Conservation (phyloP, 129 eudicot species). For the Solidago caesia region DNA sequence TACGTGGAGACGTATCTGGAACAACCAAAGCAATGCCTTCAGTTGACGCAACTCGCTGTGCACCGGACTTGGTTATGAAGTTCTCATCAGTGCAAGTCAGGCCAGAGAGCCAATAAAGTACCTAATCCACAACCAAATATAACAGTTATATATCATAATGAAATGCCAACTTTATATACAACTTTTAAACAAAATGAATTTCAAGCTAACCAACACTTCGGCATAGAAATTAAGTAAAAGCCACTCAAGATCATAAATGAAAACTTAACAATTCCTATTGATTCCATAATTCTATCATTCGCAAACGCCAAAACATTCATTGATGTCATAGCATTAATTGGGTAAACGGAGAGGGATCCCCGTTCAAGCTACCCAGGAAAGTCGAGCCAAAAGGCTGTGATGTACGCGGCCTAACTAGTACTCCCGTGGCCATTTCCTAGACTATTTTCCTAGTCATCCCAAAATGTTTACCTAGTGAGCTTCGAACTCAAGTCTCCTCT, state of each 20-base stretch:
- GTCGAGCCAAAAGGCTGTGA: no score
- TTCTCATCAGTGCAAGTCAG: constrained; percentile 93
- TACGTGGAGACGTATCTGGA: constrained; percentile 97
- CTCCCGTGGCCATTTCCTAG: no score
- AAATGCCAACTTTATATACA: not conserved
- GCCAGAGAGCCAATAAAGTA: constrained; percentile 98
- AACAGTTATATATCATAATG: constrained; percentile 7
- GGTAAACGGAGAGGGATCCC: no score
- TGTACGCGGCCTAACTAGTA: no score
- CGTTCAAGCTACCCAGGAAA: no score
- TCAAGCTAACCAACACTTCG: not conserved
- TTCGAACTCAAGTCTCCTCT: no score
- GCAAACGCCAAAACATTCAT: not conserved
- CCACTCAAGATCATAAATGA: not conserved
- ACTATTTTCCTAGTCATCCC: no score
- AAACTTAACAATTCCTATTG: not conserved
- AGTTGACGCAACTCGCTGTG: constrained; percentile 87
- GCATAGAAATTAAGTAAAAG: not conserved
- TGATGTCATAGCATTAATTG: not conserved
- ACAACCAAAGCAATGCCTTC: constrained; percentile 88
- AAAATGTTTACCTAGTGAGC: no score
- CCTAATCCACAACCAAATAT: constrained; percentile 39
- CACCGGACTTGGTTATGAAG: constrained; percentile 85
- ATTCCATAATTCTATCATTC: not conserved
- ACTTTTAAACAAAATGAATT: not conserved